Percentiles rank a stretch among this genome's conserved stretches.
phyloP scores from a whole-genome alignment of 73 alveolate species.

The Urostyla sp. region DNA sequence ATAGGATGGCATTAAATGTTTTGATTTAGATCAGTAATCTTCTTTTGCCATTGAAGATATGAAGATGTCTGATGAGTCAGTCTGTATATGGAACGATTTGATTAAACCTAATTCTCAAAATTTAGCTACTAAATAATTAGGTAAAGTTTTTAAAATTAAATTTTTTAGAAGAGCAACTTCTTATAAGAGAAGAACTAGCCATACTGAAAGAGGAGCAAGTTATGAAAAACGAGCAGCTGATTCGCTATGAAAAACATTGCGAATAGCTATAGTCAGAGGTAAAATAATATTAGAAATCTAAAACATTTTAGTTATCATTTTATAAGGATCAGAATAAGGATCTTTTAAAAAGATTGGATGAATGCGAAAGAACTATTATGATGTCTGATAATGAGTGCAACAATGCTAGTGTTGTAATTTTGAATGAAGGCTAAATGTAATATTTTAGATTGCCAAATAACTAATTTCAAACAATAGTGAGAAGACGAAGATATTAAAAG shows the following conservation, averaged over 20 bases:
- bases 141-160: too few species aligned
- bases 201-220: conserved; percentile 42
- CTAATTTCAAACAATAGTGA: conserved; percentile 32
- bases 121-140: too few species aligned
- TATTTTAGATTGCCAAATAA: conserved; percentile 25
- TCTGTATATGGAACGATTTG: too few species aligned
- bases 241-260: conserved; percentile 24
- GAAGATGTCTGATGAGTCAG: too few species aligned
- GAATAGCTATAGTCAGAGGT: conserved; percentile 29
- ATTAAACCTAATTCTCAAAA: too few species aligned
- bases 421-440: conserved; percentile 56
- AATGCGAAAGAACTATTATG: conserved; percentile 22
- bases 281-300: neutral
- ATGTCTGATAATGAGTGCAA: conserved; percentile 9
- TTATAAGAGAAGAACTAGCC: conserved; percentile 34
- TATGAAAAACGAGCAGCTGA: conserved; percentile 18
- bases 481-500: neutral
- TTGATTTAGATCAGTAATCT: conserved; percentile 40
- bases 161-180: conserved; percentile 15
- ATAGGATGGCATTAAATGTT: conserved; percentile 53
- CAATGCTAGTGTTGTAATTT: conserved; percentile 51
- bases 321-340: conserved; percentile 47
- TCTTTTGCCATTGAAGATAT: too few species aligned
- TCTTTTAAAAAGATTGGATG: conserved; percentile 40
- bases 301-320: conserved; percentile 16